phyloP scores from a whole-genome alignment of 2,329 filamentous ascomycete genomes.

The Aspergillus quadrilineatus region DNA sequence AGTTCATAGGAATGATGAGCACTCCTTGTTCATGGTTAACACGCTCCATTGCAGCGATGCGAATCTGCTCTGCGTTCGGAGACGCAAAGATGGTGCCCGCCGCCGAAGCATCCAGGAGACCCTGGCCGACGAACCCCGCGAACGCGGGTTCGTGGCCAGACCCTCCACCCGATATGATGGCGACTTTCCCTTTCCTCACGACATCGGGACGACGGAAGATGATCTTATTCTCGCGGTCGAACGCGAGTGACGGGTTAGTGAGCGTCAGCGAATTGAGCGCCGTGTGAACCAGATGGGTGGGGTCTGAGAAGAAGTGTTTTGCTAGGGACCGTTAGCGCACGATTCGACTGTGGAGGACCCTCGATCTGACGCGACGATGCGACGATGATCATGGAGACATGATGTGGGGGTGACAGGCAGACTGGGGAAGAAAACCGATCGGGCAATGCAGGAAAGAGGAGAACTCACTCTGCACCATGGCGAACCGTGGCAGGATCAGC shows the following conservation, averaged over 20 bases:
- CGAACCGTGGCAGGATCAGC: constrained; percentile 19
- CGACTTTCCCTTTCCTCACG: constrained; percentile 62
- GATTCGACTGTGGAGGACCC: neutral
- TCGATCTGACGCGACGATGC: constrained; percentile 12
- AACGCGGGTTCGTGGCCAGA: constrained; percentile 90
- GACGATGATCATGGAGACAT: constrained; percentile 8
- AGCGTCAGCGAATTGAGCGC: constrained; percentile 75
- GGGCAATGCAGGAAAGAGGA: constrained; percentile 1
- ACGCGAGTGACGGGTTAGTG: constrained; percentile 78
- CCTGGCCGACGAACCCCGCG: constrained; percentile 77
- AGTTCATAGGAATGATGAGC: constrained; percentile 92
- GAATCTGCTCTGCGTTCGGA: constrained; percentile 78
- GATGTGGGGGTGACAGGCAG: neutral
- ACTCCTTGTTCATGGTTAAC: constrained; percentile 73
- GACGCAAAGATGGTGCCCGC: constrained; percentile 86
- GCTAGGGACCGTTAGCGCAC: constrained; percentile 31
- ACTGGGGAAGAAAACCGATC: neutral
- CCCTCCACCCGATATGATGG: constrained; percentile 83
- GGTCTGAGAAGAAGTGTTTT: constrained; percentile 89
- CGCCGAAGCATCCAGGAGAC: constrained; percentile 76
- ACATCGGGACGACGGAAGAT: constrained; percentile 68
- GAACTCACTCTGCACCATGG: constrained; percentile 38
- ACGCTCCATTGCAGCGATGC: constrained; percentile 69
- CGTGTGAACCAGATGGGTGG: constrained; percentile 71
- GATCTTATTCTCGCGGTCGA: constrained; percentile 79